These are phyloP conservation scores for Kodamaea restingae DNA, from an alignment of 805 yeast genomes.

Conservation along the genomic window DNA sequence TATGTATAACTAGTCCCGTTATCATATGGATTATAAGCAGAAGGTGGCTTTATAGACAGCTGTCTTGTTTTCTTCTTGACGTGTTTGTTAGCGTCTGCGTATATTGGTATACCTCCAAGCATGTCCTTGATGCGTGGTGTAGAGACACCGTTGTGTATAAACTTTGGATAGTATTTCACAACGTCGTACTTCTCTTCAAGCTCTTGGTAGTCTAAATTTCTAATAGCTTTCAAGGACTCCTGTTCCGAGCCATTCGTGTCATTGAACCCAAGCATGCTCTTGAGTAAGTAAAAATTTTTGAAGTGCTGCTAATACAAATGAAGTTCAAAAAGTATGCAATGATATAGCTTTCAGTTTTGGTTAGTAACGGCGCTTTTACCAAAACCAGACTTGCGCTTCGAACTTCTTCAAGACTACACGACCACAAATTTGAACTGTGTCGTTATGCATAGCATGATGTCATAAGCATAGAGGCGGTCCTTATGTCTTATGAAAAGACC, in stretches of 20 bases:
- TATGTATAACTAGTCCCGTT: constrained; percentile 6
- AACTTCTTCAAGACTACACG: not conserved
- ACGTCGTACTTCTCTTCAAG: constrained; percentile 32
- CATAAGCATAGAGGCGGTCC: too few relatives aligned
- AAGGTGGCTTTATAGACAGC: constrained; percentile 1
- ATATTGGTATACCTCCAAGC: constrained; percentile 37
- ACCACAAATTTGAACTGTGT: not conserved
- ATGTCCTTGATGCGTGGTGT: constrained; percentile 36
- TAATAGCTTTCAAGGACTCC: constrained; percentile 12
- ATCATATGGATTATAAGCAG: constrained; percentile 3
- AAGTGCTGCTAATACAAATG: not conserved
- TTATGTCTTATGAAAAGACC: too few relatives aligned
- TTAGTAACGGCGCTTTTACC: not conserved
- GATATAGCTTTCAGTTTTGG: not conserved
- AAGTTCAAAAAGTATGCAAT: too few relatives aligned
- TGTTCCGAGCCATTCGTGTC: constrained; percentile 5
- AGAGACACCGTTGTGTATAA: constrained; percentile 34
- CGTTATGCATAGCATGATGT: too few relatives aligned
- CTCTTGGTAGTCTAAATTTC: constrained; percentile 30
- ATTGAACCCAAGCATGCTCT: constrained; percentile 3
- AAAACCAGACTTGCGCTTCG: constrained; percentile 1
- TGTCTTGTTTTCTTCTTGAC: constrained; percentile 17
- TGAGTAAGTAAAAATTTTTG: not conserved
- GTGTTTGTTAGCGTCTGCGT: constrained; percentile 35
- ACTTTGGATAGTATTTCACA: constrained; percentile 36